A percentile compares a stretch with the other conserved stretches of the same genome.
Evolutionary conservation across 2,329 filamentous ascomycete genomes (phyloP).

Genomic region (Aspergillus tanneri): DNA sequence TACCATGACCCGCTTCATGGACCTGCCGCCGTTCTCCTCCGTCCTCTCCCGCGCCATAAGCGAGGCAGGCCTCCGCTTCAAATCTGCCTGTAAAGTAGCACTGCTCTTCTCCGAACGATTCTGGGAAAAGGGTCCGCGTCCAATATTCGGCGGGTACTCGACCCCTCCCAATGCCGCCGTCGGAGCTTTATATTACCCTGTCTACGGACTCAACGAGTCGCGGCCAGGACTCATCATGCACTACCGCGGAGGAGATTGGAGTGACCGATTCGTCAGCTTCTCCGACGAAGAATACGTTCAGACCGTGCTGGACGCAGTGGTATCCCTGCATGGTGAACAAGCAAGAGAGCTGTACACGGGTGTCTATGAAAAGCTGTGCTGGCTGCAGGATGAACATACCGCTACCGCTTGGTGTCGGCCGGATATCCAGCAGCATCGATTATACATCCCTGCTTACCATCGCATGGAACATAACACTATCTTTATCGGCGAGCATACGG

Average conservation of each 20-base stretch:
- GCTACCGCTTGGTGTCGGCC: slow-evolving; percentile 33
- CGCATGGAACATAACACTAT: slow-evolving; percentile 36
- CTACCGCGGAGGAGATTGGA: slow-evolving; percentile 34
- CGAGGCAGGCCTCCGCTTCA: slow-evolving; percentile 31
- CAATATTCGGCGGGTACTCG: slow-evolving; percentile 34
- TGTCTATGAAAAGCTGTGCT: slow-evolving; percentile 35
- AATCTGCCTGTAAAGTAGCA: slow-evolving; percentile 35
- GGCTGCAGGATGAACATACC: slow-evolving; percentile 31
- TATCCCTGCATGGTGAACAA: slow-evolving; percentile 29
- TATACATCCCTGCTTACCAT: slow-evolving; percentile 37
- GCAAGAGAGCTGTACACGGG: slow-evolving; percentile 32
- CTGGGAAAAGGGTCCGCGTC: slow-evolving; percentile 33
- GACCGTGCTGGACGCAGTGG: slow-evolving; percentile 30
- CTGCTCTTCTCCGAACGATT: slow-evolving; percentile 34
- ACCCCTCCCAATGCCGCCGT: slow-evolving; percentile 25
- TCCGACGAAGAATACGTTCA: slow-evolving; percentile 29
- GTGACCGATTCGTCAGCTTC: slow-evolving; percentile 32
- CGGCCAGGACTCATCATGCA: slow-evolving; percentile 34
- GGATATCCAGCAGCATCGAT: slow-evolving; percentile 32
- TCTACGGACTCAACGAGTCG: slow-evolving; percentile 33
- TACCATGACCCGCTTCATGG: slow-evolving; percentile 41
- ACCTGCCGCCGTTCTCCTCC: slow-evolving; percentile 37
- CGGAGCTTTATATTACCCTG: slow-evolving; percentile 34
- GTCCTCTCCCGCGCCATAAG: slow-evolving; percentile 24
- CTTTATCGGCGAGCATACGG: slow-evolving; percentile 39